Evolutionary conservation across 192 early-diverging fungal species (phyloP).

Genomic region (Dispira simplex): DNA sequence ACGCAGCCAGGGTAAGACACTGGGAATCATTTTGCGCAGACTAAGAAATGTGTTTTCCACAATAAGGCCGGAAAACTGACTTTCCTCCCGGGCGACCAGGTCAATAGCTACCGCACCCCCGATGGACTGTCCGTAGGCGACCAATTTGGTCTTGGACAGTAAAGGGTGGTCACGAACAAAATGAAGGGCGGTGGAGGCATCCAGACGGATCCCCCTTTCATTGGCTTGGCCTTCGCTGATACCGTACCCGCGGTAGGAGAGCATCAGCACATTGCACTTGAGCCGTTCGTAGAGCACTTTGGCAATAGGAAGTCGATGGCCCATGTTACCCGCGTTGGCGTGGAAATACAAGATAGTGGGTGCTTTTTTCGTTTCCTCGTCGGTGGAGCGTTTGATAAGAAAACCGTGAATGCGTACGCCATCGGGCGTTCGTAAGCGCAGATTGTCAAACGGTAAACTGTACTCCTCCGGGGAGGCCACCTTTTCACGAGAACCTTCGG

Average conservation of each 20-base stretch:
- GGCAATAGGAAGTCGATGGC: slow-evolving; percentile 89
- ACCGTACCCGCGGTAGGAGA: slow-evolving; percentile 97
- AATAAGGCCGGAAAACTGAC: slow-evolving; percentile 62
- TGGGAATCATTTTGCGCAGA: slow-evolving; percentile 75
- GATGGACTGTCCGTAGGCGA: slow-evolving; percentile 90
- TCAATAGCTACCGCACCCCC: slow-evolving; percentile 94
- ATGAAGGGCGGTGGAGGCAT: slow-evolving; percentile 76
- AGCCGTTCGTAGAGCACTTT: slow-evolving; percentile 44
- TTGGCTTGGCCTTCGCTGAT: slow-evolving; percentile 68
- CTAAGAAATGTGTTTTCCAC: slow-evolving; percentile 92
- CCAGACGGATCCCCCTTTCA: slow-evolving; percentile 77
- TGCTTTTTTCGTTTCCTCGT: slow-evolving; percentile 31
- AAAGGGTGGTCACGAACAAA: slow-evolving; percentile 63
- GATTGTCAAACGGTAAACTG: slow-evolving; percentile 37
- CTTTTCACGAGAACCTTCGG: slow-evolving; percentile 24
- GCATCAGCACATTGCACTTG: slow-evolving; percentile 83
- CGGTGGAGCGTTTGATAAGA: slow-evolving; percentile 44
- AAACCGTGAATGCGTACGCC: slow-evolving; percentile 65
- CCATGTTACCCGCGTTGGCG: slow-evolving; percentile 98
- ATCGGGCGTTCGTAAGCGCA: slow-evolving; percentile 63
- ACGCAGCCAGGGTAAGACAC: slow-evolving; percentile 59
- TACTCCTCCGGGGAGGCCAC: slow-evolving; percentile 27
- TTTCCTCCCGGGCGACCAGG: slow-evolving; percentile 60
- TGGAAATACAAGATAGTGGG: slow-evolving; percentile 85
- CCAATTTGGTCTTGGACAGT: slow-evolving; percentile 54